Evolutionary conservation across 495 filamentous ascomycete species (phyloP).

Genomic region (Podospora pseudocomata): DNA sequence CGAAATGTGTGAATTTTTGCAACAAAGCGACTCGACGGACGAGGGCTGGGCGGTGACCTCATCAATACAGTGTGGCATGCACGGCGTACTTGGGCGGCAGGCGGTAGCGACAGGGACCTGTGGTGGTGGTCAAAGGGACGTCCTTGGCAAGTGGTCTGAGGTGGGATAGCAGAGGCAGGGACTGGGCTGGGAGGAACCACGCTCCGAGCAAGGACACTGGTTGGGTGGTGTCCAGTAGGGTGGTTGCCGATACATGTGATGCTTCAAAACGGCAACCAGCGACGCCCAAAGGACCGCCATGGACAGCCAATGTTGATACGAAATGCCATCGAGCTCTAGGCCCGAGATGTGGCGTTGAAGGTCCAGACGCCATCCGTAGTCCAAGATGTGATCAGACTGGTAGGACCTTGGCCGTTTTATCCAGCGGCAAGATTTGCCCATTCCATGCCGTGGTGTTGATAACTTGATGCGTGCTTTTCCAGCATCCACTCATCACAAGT

Average conservation of each 20-base stretch:
- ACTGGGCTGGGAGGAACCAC: conserved; percentile 6
- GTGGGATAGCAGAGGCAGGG: conserved; percentile 8
- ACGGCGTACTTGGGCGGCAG: conserved; percentile 1
- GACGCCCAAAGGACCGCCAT: not conserved
- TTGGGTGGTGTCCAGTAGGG: not conserved
- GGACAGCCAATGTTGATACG: not conserved
- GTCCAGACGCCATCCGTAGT: not conserved
- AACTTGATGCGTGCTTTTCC: not conserved
- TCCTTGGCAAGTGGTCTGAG: conserved; percentile 14
- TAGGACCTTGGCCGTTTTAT: not conserved
- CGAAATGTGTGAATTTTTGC: not conserved
- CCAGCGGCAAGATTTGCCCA: not conserved
- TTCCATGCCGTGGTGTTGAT: not conserved
- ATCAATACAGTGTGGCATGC: conserved; percentile 19
- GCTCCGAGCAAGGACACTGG: conserved; percentile 11
- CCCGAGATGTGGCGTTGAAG: not conserved
- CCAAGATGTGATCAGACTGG: not conserved
- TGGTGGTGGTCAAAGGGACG: not conserved
- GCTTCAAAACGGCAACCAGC: not conserved
- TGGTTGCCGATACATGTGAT: conserved; percentile 11
- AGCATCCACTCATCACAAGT: not conserved
- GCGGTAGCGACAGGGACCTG: conserved; percentile 9
- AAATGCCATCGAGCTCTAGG: not conserved
- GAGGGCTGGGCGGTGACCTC: conserved; percentile 19
- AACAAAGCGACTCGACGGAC: not conserved